phyloP scores from a whole-genome alignment of 495 filamentous ascomycete genomes.

The Bathelium albidoporum region DNA sequence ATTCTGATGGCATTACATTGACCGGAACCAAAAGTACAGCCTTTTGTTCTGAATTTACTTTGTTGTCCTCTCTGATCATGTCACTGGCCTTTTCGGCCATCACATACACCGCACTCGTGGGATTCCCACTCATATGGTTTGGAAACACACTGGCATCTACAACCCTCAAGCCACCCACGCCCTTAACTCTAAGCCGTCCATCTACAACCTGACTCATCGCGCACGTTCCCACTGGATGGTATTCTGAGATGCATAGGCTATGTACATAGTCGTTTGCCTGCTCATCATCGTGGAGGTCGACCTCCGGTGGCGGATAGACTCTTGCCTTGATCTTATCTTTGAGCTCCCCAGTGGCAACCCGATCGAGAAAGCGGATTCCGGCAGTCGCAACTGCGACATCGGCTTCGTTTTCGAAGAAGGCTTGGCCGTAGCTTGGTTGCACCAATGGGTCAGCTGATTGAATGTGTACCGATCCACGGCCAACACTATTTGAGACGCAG shows the following conservation, averaged over 20 bases:
- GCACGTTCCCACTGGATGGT: slow-evolving; percentile 16
- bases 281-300: slow-evolving; percentile 11
- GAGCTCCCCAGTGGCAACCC: neutral
- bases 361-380: slow-evolving; percentile 7
- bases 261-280: slow-evolving; percentile 9
- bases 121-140: slow-evolving; percentile 15
- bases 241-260: slow-evolving; percentile 7
- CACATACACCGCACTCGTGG: slow-evolving; percentile 14
- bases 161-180: slow-evolving; percentile 12
- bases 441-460: slow-evolving; percentile 12
- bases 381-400: slow-evolving; percentile 12
- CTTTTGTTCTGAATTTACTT: too few relatives aligned
- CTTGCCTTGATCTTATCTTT: slow-evolving; percentile 9
- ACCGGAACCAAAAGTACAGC: too few relatives aligned
- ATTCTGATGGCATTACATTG: too few relatives aligned
- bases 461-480: slow-evolving; percentile 17
- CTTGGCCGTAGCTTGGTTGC: slow-evolving; percentile 12
- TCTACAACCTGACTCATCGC: slow-evolving; percentile 18
- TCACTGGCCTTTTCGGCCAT: slow-evolving; percentile 16
- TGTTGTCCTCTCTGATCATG: neutral
- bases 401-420: slow-evolving; percentile 11
- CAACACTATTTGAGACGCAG: neutral
- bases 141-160: slow-evolving; percentile 20
- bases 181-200: slow-evolving; percentile 14
- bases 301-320: slow-evolving; percentile 4